Conservation (phyloP, 2,329 filamentous ascomycete genomes). For the Golovinomyces cichoracearum region DNA sequence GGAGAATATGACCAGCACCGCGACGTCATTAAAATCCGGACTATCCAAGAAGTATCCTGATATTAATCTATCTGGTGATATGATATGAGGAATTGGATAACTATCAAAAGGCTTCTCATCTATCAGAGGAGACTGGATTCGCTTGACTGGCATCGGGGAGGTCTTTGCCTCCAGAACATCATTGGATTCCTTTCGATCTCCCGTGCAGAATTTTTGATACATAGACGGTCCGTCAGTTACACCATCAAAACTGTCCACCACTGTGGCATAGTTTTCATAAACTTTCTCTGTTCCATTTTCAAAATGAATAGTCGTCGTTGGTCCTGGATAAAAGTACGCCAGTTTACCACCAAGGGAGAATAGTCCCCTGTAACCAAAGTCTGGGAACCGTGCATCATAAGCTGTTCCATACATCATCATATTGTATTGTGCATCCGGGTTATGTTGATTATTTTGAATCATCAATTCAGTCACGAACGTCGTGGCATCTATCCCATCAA, state of each 20-base stretch:
- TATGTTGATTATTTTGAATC: constrained; percentile 15
- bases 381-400: constrained; percentile 6
- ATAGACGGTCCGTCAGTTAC: constrained; percentile 9
- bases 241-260: constrained; percentile 10
- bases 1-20: constrained; percentile 9
- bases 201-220: constrained; percentile 9
- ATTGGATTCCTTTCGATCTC: constrained; percentile 16
- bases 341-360: constrained; percentile 15
- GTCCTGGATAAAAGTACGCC: constrained; percentile 16
- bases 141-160: neutral
- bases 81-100: constrained; percentile 9
- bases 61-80: constrained; percentile 7
- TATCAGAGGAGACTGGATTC: neutral
- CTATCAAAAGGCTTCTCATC: constrained; percentile 4
- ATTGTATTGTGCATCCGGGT: constrained; percentile 19
- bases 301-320: constrained; percentile 16
- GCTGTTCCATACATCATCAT: constrained; percentile 17
- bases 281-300: constrained; percentile 16
- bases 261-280: constrained; percentile 15
- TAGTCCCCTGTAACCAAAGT: constrained; percentile 12
- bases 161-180: constrained; percentile 3
- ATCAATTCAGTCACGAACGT: constrained; percentile 22
- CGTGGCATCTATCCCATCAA: constrained; percentile 27
- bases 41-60: constrained; percentile 11
- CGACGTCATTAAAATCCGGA: constrained; percentile 8